A percentile compares a stretch with the other conserved stretches of the same genome.
These are phyloP conservation scores for Candida cerambycidarum DNA, from an alignment of 805 yeast species.

Conservation along the genomic window DNA sequence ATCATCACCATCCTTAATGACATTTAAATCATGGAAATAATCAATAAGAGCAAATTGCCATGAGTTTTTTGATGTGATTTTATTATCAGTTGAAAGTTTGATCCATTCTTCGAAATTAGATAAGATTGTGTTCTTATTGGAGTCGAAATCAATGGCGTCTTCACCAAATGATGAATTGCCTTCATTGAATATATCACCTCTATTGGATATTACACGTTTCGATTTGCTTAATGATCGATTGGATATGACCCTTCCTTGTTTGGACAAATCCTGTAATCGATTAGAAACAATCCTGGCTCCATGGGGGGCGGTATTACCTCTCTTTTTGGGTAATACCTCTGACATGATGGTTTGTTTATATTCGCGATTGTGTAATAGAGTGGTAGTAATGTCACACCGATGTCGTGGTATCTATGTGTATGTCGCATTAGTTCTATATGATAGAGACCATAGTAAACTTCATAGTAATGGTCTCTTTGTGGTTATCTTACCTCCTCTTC, in stretches of 20 bases:
- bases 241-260: slow-evolving; percentile 29
- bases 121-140: slow-evolving; percentile 42
- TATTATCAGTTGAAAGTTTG: slow-evolving; percentile 47
- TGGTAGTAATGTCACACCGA: no score
- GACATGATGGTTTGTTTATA: slow-evolving; percentile 12
- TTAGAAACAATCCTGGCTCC: slow-evolving; percentile 18
- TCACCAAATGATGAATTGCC: slow-evolving; percentile 30
- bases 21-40: slow-evolving; percentile 51
- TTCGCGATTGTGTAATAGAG: slow-evolving; percentile 5
- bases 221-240: slow-evolving; percentile 21
- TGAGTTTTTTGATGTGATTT: slow-evolving; percentile 47
- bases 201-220: slow-evolving; percentile 17
- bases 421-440: no score
- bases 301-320: slow-evolving; percentile 13
- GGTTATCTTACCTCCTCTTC: not conserved
- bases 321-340: slow-evolving; percentile 28
- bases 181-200: slow-evolving; percentile 21
- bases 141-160: slow-evolving; percentile 42
- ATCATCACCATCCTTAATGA: slow-evolving; percentile 42
- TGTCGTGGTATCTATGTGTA: no score
- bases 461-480: no score
- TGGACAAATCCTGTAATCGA: slow-evolving; percentile 26
- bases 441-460: no score
- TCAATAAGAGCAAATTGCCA: slow-evolving; percentile 54
- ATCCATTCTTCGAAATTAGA: slow-evolving; percentile 52